Conservation (phyloP, 2,329 filamentous ascomycete species). For the Alternaria viburni region DNA sequence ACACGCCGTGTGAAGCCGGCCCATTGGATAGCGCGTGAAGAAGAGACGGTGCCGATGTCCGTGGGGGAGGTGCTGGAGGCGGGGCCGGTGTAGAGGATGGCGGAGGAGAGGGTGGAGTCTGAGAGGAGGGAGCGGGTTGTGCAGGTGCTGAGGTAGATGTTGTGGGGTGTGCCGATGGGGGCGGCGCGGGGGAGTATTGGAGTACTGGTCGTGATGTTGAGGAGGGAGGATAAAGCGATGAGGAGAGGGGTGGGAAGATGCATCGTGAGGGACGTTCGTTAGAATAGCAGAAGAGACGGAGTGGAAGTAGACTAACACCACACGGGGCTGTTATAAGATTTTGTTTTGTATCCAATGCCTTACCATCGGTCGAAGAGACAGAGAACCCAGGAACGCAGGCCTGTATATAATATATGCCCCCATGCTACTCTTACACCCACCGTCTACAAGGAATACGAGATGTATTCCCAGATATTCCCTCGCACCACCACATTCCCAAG, state of each 20-base stretch:
- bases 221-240: not conserved
- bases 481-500: not conserved
- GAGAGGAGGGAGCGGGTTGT: conserved; percentile 7
- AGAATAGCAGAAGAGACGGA: not conserved
- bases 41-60: conserved; percentile 10
- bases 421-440: not conserved
- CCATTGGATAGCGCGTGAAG: conserved; percentile 2
- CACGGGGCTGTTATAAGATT: not conserved
- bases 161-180: conserved; percentile 6
- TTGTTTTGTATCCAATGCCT: not conserved
- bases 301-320: not conserved
- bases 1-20: conserved; percentile 6
- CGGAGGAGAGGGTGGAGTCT: conserved; percentile 9
- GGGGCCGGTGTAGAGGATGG: conserved; percentile 16
- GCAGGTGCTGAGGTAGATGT: conserved; percentile 22
- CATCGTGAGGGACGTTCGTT: not conserved
- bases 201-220: not conserved
- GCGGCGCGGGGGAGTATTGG: not conserved
- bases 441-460: not conserved
- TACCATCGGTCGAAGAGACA: not conserved
- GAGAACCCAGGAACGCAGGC: not conserved
- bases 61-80: not conserved
- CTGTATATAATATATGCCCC: not conserved
- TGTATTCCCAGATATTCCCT: not conserved
- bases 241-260: not conserved